Conservation (phyloP, 2,329 filamentous ascomycete genomes). For the Diaporthe sp. region DNA sequence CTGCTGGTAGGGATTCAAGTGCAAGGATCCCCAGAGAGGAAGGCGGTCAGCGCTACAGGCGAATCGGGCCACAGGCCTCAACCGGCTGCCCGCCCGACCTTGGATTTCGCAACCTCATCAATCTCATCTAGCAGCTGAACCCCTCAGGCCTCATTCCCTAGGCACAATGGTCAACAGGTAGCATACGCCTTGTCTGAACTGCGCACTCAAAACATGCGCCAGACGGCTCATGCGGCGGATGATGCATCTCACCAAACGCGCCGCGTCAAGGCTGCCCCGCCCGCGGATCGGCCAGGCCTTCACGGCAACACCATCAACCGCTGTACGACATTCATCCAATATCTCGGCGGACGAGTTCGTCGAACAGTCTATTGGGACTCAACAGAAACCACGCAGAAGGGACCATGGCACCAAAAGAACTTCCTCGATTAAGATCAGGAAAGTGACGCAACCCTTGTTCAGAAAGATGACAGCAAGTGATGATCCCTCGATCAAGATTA, state of each 20-base stretch:
- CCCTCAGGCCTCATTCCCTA: background rate
- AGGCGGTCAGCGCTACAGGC: background rate
- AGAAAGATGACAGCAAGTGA: background rate
- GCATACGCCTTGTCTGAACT: background rate
- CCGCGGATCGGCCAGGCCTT: background rate
- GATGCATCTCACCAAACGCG: background rate
- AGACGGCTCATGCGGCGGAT: background rate
- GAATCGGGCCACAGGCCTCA: background rate
- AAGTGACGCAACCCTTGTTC: too few relatives aligned
- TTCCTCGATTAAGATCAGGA: background rate
- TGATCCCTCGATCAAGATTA: too few relatives aligned
- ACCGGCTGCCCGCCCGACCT: background rate
- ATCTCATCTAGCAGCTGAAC: background rate
- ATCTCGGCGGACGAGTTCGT: background rate
- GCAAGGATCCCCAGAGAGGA: background rate
- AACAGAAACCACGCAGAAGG: background rate
- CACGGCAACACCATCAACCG: background rate
- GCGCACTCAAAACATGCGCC: background rate
- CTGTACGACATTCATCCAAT: background rate
- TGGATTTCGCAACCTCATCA: background rate
- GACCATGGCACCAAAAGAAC: too few relatives aligned
- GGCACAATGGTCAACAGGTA: background rate
- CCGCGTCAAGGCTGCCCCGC: slow-evolving; percentile 6
- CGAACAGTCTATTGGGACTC: background rate
- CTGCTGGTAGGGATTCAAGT: too few relatives aligned